Evolutionary conservation across 73 alveolate species (phyloP).

Genomic region (Tetrahymena borealis): DNA sequence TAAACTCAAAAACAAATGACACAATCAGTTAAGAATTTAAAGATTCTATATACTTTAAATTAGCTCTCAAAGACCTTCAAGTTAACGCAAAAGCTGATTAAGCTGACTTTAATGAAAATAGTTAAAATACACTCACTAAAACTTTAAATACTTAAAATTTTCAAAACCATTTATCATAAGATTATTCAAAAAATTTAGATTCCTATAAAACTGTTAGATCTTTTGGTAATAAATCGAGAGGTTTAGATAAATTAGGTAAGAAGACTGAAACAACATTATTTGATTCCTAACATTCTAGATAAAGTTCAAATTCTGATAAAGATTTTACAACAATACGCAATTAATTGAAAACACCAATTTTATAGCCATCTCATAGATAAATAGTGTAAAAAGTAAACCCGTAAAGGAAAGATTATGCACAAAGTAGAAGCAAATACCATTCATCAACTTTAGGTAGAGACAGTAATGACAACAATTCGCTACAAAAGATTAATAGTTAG

Average conservation of each 20-base stretch:
- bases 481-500: too few relatives aligned
- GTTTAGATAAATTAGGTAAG: background rate
- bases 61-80: background rate
- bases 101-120: background rate
- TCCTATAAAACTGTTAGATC: background rate
- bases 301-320: background rate
- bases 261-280: background rate
- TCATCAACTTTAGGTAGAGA: too few relatives aligned
- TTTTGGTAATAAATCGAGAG: background rate
- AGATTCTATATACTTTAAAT: background rate
- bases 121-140: background rate
- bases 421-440: too few relatives aligned
- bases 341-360: background rate
- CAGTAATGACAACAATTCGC: too few relatives aligned
- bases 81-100: background rate
- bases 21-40: background rate
- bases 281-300: background rate
- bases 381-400: too few relatives aligned
- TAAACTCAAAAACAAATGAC: background rate
- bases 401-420: too few relatives aligned
- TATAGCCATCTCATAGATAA: too few relatives aligned
- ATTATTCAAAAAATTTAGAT: background rate
- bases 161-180: background rate
- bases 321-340: background rate
- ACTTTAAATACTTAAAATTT: background rate